Evolutionary conservation across 768 basidiomycete species (phyloP), one percentile per base, ranked within the genome.

Genomic region (Termitomyces sp.): DNA sequence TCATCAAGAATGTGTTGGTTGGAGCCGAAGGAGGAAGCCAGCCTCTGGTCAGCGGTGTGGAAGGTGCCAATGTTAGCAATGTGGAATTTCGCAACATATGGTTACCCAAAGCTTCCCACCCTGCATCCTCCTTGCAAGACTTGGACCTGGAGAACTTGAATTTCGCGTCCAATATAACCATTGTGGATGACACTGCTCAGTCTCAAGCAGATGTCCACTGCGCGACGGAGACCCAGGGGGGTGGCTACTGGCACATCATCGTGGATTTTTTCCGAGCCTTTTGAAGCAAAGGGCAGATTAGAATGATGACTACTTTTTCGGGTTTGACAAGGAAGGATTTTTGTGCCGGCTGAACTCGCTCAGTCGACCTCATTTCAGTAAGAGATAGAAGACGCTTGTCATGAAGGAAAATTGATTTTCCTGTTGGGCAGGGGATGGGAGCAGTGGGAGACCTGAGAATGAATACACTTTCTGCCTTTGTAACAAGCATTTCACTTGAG

Each of bases 1-100:
- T 42, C 52, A 43, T 64, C 63, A 64, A 58, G 53, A 60, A 54
- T 40, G 57, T 62, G 6, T 35, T 58, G 32, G 57, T 62, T 8
- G 26, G 53, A 35, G 46, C 52, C 20, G 22, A 50, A 6, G 57
- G 59, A 6, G 63, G 57, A 46, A 64, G 53, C 45, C 30, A 14
- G 14, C 58, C 60, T 44, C 54, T 64, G 8, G 56, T 64, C 20
- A 45, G 58, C 44, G 63, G 58, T 26, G 42, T 54, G 12, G 7
- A 36, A 6, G 61, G 61, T 26, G 61, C 53, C 32, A 53, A 52
- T 38, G 56, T 62, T 42, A 57, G 46, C 47, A 57, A 64, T 45
- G 61, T 62, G 40, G 50, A 59, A 26, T 44, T 64, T 32, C 42
- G 43, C 30, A 51, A 57, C 26, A 53, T 64, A 24, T 57, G 57